These are phyloP conservation scores for Arachnomyces sp. DNA, from an alignment of 2,329 filamentous ascomycete genomes.

Conservation along the genomic window DNA sequence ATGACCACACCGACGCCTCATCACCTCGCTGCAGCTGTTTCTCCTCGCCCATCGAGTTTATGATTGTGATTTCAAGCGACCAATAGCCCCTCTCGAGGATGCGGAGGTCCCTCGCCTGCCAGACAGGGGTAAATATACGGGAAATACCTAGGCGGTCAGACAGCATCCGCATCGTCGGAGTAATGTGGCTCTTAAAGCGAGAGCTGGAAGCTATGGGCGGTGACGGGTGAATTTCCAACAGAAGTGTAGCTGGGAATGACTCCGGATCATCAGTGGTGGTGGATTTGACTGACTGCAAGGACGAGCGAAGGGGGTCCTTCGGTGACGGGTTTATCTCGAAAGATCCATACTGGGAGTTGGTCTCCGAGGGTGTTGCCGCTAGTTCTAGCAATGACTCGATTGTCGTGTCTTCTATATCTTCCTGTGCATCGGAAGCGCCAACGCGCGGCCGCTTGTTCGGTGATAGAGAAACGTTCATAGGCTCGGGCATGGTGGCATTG, in stretches of 20 bases:
- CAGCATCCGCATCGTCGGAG: constrained; percentile 47
- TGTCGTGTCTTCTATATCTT: no score
- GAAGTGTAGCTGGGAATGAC: constrained; percentile 16
- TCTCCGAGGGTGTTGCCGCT: no score
- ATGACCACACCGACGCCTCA: constrained; percentile 30
- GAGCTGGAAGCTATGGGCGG: constrained; percentile 43
- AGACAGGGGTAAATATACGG: constrained; percentile 46
- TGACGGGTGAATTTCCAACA: constrained; percentile 43
- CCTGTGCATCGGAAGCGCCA: no score
- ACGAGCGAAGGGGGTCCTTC: no score
- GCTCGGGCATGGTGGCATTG: no score
- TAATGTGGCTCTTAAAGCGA: constrained; percentile 48
- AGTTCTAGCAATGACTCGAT: no score
- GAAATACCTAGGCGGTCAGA: constrained; percentile 44
- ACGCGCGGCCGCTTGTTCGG: no score
- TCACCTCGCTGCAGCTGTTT: constrained; percentile 48
- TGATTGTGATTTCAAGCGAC: constrained; percentile 55
- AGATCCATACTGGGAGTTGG: no score
- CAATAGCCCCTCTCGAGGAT: constrained; percentile 70
- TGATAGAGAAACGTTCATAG: no score
- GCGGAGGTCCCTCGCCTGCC: constrained; percentile 43
- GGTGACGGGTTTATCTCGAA: no score
- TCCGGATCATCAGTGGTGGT: constrained; percentile 5
- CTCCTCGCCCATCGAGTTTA: constrained; percentile 47
- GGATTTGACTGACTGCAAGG: background rate